Percentiles rank a stretch among this genome's conserved stretches.
These are phyloP conservation scores for Musa schizocarpa DNA, from an alignment of 176 grass and related monocot species.

Conservation along the genomic window DNA sequence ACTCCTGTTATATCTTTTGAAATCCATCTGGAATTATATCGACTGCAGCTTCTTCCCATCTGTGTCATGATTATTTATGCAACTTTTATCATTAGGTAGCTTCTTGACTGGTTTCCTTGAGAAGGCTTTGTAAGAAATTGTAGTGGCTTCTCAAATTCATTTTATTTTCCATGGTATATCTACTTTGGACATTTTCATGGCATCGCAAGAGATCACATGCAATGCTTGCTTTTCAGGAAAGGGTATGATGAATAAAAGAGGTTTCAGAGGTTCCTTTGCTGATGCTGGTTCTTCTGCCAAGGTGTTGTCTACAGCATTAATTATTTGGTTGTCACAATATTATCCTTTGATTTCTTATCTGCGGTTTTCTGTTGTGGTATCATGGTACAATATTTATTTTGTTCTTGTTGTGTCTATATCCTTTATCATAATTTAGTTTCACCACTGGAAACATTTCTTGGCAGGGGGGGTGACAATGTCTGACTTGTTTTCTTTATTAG, in stretches of 20 bases:
- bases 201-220: neutral
- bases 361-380: neutral
- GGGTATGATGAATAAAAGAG: slow-evolving; percentile 82
- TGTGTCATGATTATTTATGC: no score
- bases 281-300: slow-evolving; percentile 84
- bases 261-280: slow-evolving; percentile 71
- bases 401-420: neutral
- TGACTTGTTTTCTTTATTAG: slow-evolving; percentile 31
- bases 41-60: no score
- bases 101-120: neutral
- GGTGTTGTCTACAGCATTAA: slow-evolving; percentile 17
- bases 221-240: slow-evolving; percentile 38
- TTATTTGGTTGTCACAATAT: neutral
- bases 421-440: no score
- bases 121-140: neutral
- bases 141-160: neutral
- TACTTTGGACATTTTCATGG: neutral
- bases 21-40: no score
- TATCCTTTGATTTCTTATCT: neutral
- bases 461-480: no score
- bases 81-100: neutral
- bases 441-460: no score
- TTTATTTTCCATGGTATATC: neutral
- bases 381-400: neutral
- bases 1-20: no score